Evolutionary conservation across 805 yeast genomes (phyloP).

Genomic region (Jamesozyma spencerorum): DNA sequence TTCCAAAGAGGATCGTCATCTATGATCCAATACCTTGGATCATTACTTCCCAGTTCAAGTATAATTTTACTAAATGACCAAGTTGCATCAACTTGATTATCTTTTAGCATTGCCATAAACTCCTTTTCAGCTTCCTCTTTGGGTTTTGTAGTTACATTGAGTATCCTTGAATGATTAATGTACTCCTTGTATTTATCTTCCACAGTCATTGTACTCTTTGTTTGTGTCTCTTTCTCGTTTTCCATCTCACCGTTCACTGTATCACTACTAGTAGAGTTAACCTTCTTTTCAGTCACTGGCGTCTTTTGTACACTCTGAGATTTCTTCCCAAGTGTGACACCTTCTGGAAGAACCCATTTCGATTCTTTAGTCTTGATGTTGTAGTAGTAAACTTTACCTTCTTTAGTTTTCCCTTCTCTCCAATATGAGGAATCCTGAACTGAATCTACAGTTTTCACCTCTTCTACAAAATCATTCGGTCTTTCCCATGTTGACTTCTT

Average conservation of each 20-base stretch:
- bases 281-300: neutral
- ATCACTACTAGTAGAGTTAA: no score
- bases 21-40: constrained; percentile 61
- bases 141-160: constrained; percentile 20
- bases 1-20: constrained; percentile 49
- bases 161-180: constrained; percentile 21
- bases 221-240: constrained; percentile 30
- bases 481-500: constrained; percentile 74
- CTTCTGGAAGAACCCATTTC: constrained; percentile 45
- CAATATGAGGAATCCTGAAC: constrained; percentile 31
- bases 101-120: constrained; percentile 46
- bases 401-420: constrained; percentile 41
- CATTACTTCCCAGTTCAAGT: constrained; percentile 40
- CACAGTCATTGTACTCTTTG: neutral
- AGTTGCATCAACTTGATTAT: constrained; percentile 52
- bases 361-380: constrained; percentile 56
- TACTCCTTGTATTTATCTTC: constrained; percentile 7
- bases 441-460: constrained; percentile 15
- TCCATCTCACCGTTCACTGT: no score
- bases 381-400: constrained; percentile 61
- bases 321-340: constrained; percentile 24
- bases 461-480: constrained; percentile 38
- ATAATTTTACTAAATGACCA: constrained; percentile 70
- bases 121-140: constrained; percentile 34
- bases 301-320: no score